These are phyloP conservation scores for Sonneratia alba DNA, from an alignment of 345 rosid genomes.

Conservation along the genomic window DNA sequence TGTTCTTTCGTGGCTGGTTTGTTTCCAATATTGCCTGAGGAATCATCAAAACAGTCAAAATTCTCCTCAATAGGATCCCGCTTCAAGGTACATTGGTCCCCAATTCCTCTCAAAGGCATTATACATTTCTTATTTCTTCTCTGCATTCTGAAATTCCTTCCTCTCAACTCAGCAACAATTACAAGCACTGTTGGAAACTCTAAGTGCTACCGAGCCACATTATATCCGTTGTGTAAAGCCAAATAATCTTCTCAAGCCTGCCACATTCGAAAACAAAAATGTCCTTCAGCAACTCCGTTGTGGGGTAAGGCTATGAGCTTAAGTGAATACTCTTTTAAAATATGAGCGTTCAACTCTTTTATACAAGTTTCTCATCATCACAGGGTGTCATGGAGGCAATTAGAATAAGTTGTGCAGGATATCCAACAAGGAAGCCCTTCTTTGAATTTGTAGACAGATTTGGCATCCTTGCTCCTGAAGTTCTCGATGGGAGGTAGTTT, in stretches of 20 bases:
- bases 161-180: constrained; percentile 72
- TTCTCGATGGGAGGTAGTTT: constrained; percentile 61
- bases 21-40: constrained; percentile 69
- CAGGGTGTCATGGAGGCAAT: constrained; percentile 99
- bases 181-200: constrained; percentile 81
- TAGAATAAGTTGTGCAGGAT: constrained; percentile 97
- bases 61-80: constrained; percentile 98
- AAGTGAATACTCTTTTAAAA: not conserved
- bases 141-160: constrained; percentile 7
- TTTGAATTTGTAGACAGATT: constrained; percentile 83
- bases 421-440: constrained; percentile 83
- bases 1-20: constrained; percentile 77
- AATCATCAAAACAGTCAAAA: constrained; percentile 82
- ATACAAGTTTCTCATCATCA: constrained; percentile 11
- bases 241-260: constrained; percentile 91
- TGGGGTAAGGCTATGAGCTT: constrained; percentile 51
- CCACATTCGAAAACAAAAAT: constrained; percentile 84
- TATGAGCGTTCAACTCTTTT: not conserved
- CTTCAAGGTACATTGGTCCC: constrained; percentile 56
- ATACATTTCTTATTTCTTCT: not conserved
- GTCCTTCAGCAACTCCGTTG: constrained; percentile 87
- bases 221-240: constrained; percentile 98
- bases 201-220: constrained; percentile 92
- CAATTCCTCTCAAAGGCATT: constrained; percentile 10
- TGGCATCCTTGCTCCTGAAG: constrained; percentile 71